Conservation (phyloP, 2,329 filamentous ascomycete species). For the Epichloe baconii region DNA sequence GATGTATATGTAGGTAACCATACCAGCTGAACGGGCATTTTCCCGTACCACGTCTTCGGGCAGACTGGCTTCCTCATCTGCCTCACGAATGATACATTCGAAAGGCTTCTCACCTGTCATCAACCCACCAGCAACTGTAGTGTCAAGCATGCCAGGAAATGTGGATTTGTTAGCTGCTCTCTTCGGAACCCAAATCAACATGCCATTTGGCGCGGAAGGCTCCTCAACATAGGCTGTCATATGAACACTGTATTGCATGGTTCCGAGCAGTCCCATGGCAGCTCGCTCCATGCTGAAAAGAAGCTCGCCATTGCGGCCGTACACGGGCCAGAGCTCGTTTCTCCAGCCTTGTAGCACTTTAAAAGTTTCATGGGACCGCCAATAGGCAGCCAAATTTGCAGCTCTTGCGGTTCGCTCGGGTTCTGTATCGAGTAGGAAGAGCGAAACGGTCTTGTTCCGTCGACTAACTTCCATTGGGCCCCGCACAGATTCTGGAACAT, state of each 20-base stretch:
- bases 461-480: slow-evolving; percentile 50
- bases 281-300: slow-evolving; percentile 68
- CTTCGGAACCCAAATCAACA: slow-evolving; percentile 76
- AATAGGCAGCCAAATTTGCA: slow-evolving; percentile 30
- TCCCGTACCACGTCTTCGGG: slow-evolving; percentile 54
- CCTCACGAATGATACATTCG: slow-evolving; percentile 74
- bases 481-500: slow-evolving; percentile 35
- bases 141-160: slow-evolving; percentile 87
- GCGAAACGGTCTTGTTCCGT: slow-evolving; percentile 45
- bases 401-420: slow-evolving; percentile 16
- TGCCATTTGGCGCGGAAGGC: slow-evolving; percentile 30
- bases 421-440: slow-evolving; percentile 46
- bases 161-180: slow-evolving; percentile 69
- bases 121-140: slow-evolving; percentile 73
- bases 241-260: slow-evolving; percentile 69
- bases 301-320: slow-evolving; percentile 46
- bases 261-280: slow-evolving; percentile 60
- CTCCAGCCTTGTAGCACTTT: slow-evolving; percentile 66
- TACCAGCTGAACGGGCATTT: slow-evolving; percentile 47
- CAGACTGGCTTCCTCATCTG: slow-evolving; percentile 77
- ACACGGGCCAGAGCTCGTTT: slow-evolving; percentile 69
- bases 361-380: slow-evolving; percentile 61
- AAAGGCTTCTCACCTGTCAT: slow-evolving; percentile 68
- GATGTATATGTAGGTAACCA: slow-evolving; percentile 75
- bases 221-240: slow-evolving; percentile 57